Evolutionary conservation across 495 filamentous ascomycete species (phyloP).

Genomic region (Chlorociboria aeruginascens): DNA sequence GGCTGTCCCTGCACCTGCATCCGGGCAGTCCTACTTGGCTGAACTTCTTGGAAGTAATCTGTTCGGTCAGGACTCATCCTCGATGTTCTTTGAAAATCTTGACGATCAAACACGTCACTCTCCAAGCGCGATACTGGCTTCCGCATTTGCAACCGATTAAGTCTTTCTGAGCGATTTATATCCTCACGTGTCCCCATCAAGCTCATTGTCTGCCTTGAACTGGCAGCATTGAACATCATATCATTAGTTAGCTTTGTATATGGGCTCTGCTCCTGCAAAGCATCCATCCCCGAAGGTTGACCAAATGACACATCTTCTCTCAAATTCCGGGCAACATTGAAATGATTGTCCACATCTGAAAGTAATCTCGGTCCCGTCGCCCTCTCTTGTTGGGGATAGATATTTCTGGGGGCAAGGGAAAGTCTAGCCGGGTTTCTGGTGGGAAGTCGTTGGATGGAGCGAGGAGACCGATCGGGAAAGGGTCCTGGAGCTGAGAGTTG

Average conservation of each 20-base stretch:
- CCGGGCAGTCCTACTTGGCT: slow-evolving; percentile 14
- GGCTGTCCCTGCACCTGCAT: slow-evolving; percentile 20
- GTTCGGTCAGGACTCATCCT: neutral
- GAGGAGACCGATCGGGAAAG: neutral
- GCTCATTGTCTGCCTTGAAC: too few species aligned
- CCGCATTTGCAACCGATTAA: too few species aligned
- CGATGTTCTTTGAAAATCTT: too few species aligned
- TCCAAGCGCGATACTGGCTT: too few species aligned
- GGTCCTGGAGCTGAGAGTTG: neutral
- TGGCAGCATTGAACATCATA: slow-evolving; percentile 8
- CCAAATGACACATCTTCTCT: slow-evolving; percentile 4
- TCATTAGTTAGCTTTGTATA: slow-evolving; percentile 7
- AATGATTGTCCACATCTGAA: slow-evolving; percentile 15
- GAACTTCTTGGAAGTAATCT: neutral
- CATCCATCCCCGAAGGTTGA: neutral
- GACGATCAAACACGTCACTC: too few species aligned
- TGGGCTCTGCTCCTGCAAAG: neutral
- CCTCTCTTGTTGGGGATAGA: slow-evolving; percentile 4
- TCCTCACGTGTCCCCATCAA: too few species aligned
- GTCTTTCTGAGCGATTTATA: too few species aligned
- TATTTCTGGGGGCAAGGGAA: slow-evolving; percentile 10
- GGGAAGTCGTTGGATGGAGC: neutral
- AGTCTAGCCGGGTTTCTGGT: slow-evolving; percentile 2
- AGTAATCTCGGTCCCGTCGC: slow-evolving; percentile 1
- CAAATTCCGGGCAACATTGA: slow-evolving; percentile 16